Evolutionary conservation across 495 filamentous ascomycete species (phyloP).

Genomic region (Thermochaetoides thermophila): DNA sequence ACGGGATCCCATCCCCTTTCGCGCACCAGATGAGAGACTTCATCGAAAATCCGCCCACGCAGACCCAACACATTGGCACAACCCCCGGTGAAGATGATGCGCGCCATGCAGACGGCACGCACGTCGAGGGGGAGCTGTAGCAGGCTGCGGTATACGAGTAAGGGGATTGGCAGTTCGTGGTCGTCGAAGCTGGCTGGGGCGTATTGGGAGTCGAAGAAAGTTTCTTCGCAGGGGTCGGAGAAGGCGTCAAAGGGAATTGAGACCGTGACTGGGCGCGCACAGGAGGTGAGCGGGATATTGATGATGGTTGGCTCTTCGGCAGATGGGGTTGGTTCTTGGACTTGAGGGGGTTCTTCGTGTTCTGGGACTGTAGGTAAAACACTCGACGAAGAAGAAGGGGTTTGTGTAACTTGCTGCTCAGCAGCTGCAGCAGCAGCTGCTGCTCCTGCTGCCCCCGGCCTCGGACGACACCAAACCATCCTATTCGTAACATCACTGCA

Average conservation of each 20-base stretch:
- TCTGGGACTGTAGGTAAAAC: constrained; percentile 34
- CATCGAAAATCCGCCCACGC: constrained; percentile 61
- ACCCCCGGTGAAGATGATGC: constrained; percentile 78
- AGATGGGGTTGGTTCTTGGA: background rate
- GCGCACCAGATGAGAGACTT: constrained; percentile 49
- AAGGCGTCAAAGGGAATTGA: constrained; percentile 52
- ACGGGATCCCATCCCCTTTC: constrained; percentile 65
- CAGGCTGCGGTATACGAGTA: constrained; percentile 62
- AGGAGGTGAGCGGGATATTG: constrained; percentile 35
- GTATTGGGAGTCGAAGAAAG: constrained; percentile 46
- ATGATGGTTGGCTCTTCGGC: background rate
- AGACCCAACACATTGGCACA: constrained; percentile 68
- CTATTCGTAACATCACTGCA: constrained; percentile 62
- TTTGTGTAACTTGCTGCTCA: too few relatives aligned
- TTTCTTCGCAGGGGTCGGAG: constrained; percentile 57
- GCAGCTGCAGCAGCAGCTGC: too few relatives aligned
- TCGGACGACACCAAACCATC: constrained; percentile 73
- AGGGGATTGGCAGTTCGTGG: constrained; percentile 61
- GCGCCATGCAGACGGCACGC: constrained; percentile 72
- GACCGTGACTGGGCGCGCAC: constrained; percentile 32
- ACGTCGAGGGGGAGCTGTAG: constrained; percentile 66
- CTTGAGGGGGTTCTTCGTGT: constrained; percentile 24
- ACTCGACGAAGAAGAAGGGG: constrained; percentile 11
- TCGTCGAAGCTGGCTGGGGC: constrained; percentile 52
- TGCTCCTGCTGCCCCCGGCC: too few relatives aligned